Base-by-base conservation (phyloP, 257 asterid species). In the Solanum sparsipilum region DNA sequence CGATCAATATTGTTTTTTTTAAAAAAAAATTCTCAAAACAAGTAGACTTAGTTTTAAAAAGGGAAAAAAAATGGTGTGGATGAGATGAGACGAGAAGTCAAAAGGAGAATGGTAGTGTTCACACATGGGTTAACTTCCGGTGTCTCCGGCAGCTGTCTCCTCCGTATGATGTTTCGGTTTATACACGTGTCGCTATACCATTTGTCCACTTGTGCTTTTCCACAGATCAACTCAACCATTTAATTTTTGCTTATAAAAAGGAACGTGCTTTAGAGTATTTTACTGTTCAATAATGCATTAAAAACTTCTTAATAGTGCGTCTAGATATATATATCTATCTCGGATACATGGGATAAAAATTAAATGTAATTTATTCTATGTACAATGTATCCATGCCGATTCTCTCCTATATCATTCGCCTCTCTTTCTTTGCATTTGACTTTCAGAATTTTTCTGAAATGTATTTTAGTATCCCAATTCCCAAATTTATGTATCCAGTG, bases 271-370 rank as follows among this genome's bases (percentile, higher is more conserved):
- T 15, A 5, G 56, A 46, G 7, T 46, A 46, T 46, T 46, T 7
- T 18, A 52, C 63, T 52, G n/a, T 56, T 56, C n/a, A 56, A 56
- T 56, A 56, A 56, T 56, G 65, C n/a, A 56, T 56, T 56, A 18
- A 56, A 56, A 18, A 56, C 9, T 6, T 18, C 1, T 56, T 56
- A 56, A 56, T 56, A 8, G n/a, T 18, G 9, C 0, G 4, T 52
- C 9, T 52, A 18, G 0, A 16, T 52, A 52, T 2, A 52, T 16
- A 7, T 52, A 18, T 18, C 1, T 52, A 52, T 52, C 9, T 52
- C 0, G 3, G 23, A 52, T 52, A 16, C 0, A 52, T 52, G 3
- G 0, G 1, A 0, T 6, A 16, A 52, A 6, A 52, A 52, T 52
- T 2, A 16, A 0, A 7, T 6, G 4, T 6, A 52, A 6, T 52